Evolutionary conservation across 352 stramenopile species (phyloP).

Genomic region (Phytopythium helicoides): DNA sequence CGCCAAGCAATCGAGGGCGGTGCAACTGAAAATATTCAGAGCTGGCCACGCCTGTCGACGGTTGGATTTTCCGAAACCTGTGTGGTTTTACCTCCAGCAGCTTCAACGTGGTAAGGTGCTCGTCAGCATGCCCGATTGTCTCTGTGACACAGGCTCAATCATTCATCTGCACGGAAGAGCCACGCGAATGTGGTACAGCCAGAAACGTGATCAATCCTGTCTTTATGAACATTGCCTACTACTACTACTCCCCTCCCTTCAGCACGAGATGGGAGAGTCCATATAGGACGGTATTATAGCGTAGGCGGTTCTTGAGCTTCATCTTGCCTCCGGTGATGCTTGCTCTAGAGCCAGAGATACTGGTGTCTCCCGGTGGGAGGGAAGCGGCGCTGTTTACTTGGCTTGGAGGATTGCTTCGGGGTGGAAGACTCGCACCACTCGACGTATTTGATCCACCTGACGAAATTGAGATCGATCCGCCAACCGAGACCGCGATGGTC

Average conservation of each 20-base stretch:
- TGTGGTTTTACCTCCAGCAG: too few species aligned
- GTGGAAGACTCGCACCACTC: constrained; percentile 2
- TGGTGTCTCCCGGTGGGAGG: background rate
- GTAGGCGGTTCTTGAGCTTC: constrained; percentile 69
- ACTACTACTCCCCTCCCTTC: constrained; percentile 42
- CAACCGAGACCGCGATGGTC: constrained; percentile 10
- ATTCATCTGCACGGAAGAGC: too few species aligned
- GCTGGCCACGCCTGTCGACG: too few species aligned
- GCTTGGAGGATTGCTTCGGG: background rate
- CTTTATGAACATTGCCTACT: too few species aligned
- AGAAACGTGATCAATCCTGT: too few species aligned
- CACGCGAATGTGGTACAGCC: too few species aligned
- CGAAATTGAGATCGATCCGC: background rate
- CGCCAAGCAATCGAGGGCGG: too few species aligned
- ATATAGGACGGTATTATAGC: constrained; percentile 70
- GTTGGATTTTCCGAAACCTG: too few species aligned
- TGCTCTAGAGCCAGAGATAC: background rate
- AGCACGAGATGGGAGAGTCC: constrained; percentile 55
- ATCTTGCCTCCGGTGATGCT: constrained; percentile 12
- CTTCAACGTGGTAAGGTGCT: too few species aligned
- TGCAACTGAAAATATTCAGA: too few species aligned
- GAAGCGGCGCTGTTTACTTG: constrained; percentile 4
- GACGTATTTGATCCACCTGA: constrained; percentile 1
- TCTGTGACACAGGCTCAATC: too few species aligned
- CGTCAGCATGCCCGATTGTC: too few species aligned